A percentile compares a stretch with the other conserved stretches of the same genome.
phyloP scores from a whole-genome alignment of 345 rosid species.

The Boechera retrofracta region DNA sequence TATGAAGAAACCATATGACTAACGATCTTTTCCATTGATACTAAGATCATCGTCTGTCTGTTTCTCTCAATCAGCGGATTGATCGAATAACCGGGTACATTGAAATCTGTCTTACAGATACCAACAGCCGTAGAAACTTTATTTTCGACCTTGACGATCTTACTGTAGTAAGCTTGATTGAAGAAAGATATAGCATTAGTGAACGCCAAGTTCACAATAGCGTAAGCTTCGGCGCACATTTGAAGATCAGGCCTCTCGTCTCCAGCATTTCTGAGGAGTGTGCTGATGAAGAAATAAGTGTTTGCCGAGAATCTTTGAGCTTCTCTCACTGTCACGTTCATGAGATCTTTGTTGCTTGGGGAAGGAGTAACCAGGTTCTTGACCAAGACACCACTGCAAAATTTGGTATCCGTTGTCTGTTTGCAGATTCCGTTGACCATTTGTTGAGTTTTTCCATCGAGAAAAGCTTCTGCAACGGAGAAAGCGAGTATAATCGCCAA shows the following conservation, averaged over 20 bases:
- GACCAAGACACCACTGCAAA: conserved; percentile 15
- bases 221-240: conserved; percentile 42
- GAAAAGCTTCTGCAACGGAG: conserved; percentile 19
- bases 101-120: conserved; percentile 36
- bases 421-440: conserved; percentile 31
- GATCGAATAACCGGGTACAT: conserved; percentile 10
- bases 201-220: conserved; percentile 22
- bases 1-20: conserved; percentile 1
- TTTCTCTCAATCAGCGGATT: conserved; percentile 38
- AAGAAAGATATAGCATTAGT: conserved; percentile 15
- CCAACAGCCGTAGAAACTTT: conserved; percentile 5
- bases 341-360: conserved; percentile 37
- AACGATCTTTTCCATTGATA: conserved; percentile 21
- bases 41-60: conserved; percentile 14
- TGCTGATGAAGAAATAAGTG: conserved; percentile 38
- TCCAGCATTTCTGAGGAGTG: conserved; percentile 41
- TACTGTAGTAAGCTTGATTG: conserved; percentile 3
- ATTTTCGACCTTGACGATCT: background rate
- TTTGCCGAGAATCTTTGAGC: conserved; percentile 28
- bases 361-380: background rate
- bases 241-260: conserved; percentile 35
- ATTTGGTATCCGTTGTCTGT: conserved; percentile 31
- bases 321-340: conserved; percentile 37
- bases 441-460: background rate
- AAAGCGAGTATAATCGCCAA: background rate